A percentile compares a stretch with the other conserved stretches of the same genome.
phyloP scores from a whole-genome alignment of 139 green algal species.

The Picochlorum sp. region DNA sequence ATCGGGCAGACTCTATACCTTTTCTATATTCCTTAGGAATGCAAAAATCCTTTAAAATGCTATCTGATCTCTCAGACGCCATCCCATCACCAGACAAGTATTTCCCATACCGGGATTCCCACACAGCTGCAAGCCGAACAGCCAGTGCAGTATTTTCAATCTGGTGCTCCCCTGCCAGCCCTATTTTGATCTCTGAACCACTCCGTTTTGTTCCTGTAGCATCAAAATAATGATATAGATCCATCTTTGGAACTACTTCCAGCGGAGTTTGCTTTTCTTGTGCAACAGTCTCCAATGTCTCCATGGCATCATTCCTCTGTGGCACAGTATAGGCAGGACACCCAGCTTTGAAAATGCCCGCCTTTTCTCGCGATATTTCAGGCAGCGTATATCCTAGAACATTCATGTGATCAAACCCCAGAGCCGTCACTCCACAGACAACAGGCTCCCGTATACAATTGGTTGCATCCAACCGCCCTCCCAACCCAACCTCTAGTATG shows the following conservation, averaged over 20 bases:
- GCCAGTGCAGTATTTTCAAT: constrained; percentile 77
- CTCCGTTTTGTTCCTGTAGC: neutral
- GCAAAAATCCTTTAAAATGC: neutral
- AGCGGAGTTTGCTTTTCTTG: constrained; percentile 26
- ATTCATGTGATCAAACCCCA: constrained; percentile 96
- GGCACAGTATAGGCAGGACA: constrained; percentile 61
- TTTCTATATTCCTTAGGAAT: constrained; percentile 49
- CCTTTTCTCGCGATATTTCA: constrained; percentile 92
- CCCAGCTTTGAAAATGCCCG: constrained; percentile 78
- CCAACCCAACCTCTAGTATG: constrained; percentile 92
- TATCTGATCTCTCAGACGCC: constrained; percentile 8
- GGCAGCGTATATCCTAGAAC: constrained; percentile 85
- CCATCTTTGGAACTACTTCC: constrained; percentile 20
- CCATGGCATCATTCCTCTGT: constrained; percentile 74
- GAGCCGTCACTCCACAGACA: constrained; percentile 70
- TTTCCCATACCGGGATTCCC: constrained; percentile 32
- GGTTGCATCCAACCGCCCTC: constrained; percentile 90
- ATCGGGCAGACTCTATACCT: constrained; percentile 48
- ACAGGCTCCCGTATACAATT: constrained; percentile 58
- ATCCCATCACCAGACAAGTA: neutral
- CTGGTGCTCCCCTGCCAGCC: constrained; percentile 78
- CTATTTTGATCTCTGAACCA: constrained; percentile 34
- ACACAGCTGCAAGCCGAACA: constrained; percentile 59
- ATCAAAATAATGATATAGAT: constrained; percentile 16
- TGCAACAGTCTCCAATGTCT: constrained; percentile 46